Evolutionary conservation across 1,139 yeast species (phyloP), one percentile per base, ranked within the genome.

Genomic region (Yamadazyma songkhlaensis): DNA sequence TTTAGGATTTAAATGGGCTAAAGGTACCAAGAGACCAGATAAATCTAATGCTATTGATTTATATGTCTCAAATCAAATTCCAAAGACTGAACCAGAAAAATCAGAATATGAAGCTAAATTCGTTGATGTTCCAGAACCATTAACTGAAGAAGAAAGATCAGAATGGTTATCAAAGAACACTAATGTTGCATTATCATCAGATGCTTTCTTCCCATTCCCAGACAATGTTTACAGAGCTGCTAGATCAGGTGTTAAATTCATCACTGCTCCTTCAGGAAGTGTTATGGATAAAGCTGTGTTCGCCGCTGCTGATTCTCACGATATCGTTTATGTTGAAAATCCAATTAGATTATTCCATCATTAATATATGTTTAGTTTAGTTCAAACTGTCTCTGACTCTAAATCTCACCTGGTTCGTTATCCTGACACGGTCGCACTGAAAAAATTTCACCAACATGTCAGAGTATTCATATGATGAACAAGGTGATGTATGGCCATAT

Each of bases 131-230:
- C 98, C 98, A 51, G 75, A 67, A 50, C 96, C 96, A 42, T 75
- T 92, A 54, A 81, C 96, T 40, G 67, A 67, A 28, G 81, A 75
- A 50, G 98, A 94, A 74, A 87, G 94, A 69, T 69, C 71, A 48
- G 96, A 86, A 54, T 92, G 97, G 97, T 67, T 84, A 50, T 57
- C 70, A 46, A 80, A 89, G 70, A 76, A 88, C 60, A 77, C 70
- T 43, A 81, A 86, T 53, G 98, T 94, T 43, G 90, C 97, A 8
- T 75, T 89, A 53, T 84, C 97, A 12, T 88, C 97, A 3, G 98
- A 92, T 63, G 98, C 98, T 29, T 92, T 92, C 79, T 92, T 92
- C 95, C 98, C 98, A 68, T 92, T 92, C 92, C 95, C 97, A 49
- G 98, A 92, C 67, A 92, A 94, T 59, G 96, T 94, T 52, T 89